These are phyloP conservation scores for Lyophyllum atratum DNA, from an alignment of 768 basidiomycete genomes.

Conservation along the genomic window DNA sequence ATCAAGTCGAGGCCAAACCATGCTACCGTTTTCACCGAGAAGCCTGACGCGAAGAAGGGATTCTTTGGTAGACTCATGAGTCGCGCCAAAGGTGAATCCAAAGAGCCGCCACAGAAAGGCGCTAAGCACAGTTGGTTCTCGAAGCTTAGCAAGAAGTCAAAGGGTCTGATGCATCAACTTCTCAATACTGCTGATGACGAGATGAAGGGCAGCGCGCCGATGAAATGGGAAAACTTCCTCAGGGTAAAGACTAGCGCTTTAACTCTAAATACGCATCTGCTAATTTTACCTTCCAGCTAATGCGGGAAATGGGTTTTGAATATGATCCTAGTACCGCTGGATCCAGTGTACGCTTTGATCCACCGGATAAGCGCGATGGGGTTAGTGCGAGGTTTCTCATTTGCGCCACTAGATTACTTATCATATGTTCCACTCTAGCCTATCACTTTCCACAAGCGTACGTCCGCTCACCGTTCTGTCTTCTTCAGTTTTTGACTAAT, in stretches of 20 bases:
- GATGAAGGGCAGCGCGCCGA: constrained; percentile 51
- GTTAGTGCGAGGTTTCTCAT: constrained; percentile 24
- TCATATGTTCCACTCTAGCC: constrained; percentile 38
- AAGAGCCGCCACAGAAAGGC: constrained; percentile 41
- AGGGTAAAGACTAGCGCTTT: constrained; percentile 45
- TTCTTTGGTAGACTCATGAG: constrained; percentile 52
- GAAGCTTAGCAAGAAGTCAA: constrained; percentile 60
- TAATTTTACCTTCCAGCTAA: constrained; percentile 47
- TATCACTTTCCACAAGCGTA: constrained; percentile 80
- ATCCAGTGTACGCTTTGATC: constrained; percentile 82
- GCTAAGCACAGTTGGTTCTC: constrained; percentile 58
- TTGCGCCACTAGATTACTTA: background rate
- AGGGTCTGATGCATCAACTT: constrained; percentile 63
- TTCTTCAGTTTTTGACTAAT: constrained; percentile 2
- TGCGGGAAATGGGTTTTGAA: constrained; percentile 77
- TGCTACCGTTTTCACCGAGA: constrained; percentile 42
- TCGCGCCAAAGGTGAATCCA: constrained; percentile 29
- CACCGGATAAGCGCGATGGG: constrained; percentile 52
- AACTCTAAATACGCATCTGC: background rate
- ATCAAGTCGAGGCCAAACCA: constrained; percentile 69
- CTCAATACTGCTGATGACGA: constrained; percentile 57
- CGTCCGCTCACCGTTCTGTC: constrained; percentile 16
- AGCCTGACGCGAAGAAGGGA: constrained; percentile 41
- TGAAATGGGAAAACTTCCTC: constrained; percentile 83
- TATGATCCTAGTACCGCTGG: constrained; percentile 78